Evolutionary conservation across 306 rosid genomes (phyloP).

Genomic region (Rosa multiflora): DNA sequence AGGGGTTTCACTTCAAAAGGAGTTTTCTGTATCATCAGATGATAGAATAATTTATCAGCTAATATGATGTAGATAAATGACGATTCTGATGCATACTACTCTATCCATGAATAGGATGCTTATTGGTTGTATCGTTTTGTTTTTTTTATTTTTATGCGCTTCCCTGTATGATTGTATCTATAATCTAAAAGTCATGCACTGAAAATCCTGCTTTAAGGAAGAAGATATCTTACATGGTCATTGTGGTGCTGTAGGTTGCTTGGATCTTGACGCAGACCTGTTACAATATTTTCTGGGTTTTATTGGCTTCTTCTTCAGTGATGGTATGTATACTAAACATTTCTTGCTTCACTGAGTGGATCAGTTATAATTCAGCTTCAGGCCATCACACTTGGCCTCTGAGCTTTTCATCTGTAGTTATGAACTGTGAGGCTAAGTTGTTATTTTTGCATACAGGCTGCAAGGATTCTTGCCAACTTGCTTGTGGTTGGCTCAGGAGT

Average conservation of each 20-base stretch:
- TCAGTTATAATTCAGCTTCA: not conserved
- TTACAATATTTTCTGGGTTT: not conserved
- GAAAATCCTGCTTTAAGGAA: not conserved
- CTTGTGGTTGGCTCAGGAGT: constrained; percentile 77
- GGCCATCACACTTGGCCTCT: not conserved
- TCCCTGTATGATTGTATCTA: not conserved
- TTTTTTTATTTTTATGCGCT: not conserved
- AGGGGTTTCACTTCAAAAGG: not conserved
- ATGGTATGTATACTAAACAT: constrained; percentile 2
- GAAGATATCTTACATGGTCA: not conserved
- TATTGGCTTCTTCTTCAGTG: not conserved
- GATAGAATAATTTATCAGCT: not conserved
- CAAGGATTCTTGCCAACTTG: constrained; percentile 75
- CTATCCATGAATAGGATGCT: not conserved
- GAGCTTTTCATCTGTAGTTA: not conserved
- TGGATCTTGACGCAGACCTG: not conserved
- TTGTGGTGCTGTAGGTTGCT: constrained; percentile 13
- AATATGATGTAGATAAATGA: not conserved
- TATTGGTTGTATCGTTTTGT: not conserved
- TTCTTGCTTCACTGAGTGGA: not conserved
- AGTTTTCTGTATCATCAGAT: not conserved
- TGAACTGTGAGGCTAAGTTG: not conserved
- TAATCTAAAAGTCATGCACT: not conserved
- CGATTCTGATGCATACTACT: not conserved
- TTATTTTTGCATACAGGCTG: constrained; percentile 51